Evolutionary conservation across 176 grass and related monocot species (phyloP), one percentile per base, ranked within the genome.

Genomic region (Oryza brachyantha): DNA sequence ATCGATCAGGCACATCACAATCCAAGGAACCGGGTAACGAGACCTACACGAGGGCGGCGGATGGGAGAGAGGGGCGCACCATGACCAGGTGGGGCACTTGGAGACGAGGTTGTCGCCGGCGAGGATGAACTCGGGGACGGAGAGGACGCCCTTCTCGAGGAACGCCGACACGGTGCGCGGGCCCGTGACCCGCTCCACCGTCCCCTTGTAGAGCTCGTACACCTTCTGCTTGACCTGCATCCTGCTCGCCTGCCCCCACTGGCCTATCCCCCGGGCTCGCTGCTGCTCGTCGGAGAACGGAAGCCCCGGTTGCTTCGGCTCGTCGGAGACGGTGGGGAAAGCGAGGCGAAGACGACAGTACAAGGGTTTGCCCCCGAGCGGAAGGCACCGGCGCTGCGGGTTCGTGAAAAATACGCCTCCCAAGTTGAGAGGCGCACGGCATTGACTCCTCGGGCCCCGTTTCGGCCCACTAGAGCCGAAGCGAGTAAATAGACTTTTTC

Each of bases 61-160:
- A n/a, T n/a, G n/a, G 29, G 39, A 54, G 36, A 62, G 13, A 37
- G 13, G 19, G n/a, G 22, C 94, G 26, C 64, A 98, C 96, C 92
- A 98, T 68, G 96, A 98, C 96, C 96, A 98, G 45, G 92, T 95
- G 17, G 96, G 96, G 90, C 85, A 98, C 84, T 98, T 98, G 85
- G 96, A 88, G 0, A 98, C 96, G 83, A 98, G 95, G 72, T 98
- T 98, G 64, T 98, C 95, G 58, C 95, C 95, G 74, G 95, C 95
- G 77, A 89, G 77, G 77, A 95, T 77, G 83, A 98, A 98, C 92
- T 98, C 96, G 64, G 88, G 55, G 74, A 93, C 90, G 83, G 87
- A 91, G 75, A 98, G 90, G 83, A 95, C 90, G 70, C 96, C 96
- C 80, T 94, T 98, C 87, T 95, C 90, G 81, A 89, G 87, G 88